Conservation (phyloP, 306 rosid species). For the Castanospermum australe region DNA sequence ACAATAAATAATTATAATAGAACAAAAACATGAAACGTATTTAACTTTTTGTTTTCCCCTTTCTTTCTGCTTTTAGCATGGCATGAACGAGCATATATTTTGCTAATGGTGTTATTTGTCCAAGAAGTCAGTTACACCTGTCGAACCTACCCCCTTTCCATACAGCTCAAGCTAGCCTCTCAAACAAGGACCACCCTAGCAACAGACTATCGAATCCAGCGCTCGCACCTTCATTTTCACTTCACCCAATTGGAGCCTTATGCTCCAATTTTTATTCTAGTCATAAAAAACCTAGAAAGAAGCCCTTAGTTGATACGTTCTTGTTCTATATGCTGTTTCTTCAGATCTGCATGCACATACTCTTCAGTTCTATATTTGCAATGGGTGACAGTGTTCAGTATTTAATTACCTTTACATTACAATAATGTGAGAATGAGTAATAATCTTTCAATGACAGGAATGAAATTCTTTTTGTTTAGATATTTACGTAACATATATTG, state of each 20-base stretch:
- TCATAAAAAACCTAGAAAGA: slow-evolving; percentile 18
- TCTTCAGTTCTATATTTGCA: not conserved
- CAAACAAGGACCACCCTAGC: slow-evolving; percentile 35
- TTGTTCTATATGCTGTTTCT: not conserved
- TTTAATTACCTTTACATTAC: not conserved
- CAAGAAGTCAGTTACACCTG: not conserved
- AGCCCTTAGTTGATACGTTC: not conserved
- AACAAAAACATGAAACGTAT: not conserved
- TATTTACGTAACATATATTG: not conserved
- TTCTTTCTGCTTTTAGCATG: not conserved
- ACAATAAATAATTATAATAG: not conserved
- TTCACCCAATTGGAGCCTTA: not conserved
- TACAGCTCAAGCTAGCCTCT: slow-evolving; percentile 9
- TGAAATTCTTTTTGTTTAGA: not conserved
- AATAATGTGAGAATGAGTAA: not conserved
- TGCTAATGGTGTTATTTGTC: not conserved
- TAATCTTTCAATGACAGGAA: not conserved
- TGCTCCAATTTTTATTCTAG: not conserved
- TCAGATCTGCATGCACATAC: not conserved
- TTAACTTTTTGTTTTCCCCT: not conserved
- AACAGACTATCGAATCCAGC: not conserved
- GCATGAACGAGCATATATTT: not conserved
- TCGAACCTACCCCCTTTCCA: slow-evolving; percentile 5
- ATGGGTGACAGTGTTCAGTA: not conserved
- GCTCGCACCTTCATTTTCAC: not conserved